Evolutionary conservation across 768 basidiomycete species (phyloP).

Genomic region (Mrakia blollopis): DNA sequence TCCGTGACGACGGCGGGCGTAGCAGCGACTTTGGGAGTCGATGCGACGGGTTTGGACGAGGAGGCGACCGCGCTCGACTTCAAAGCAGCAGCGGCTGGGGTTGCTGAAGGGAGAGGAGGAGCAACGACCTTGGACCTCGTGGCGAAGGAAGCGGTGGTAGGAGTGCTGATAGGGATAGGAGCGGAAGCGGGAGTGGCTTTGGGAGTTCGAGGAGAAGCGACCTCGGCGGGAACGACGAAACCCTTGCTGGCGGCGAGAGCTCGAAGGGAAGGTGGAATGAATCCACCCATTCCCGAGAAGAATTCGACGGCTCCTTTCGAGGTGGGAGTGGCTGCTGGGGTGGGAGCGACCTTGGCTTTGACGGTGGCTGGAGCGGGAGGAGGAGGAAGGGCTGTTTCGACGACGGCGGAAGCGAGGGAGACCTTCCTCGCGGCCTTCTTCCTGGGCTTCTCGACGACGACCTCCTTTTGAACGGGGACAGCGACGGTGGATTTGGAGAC

Average conservation of each 20-base stretch:
- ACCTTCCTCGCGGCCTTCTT: not conserved
- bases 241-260: not conserved
- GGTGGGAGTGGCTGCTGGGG: not conserved
- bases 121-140: not conserved
- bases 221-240: not conserved
- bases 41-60: not conserved
- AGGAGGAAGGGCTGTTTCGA: not conserved
- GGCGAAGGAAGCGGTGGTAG: not conserved
- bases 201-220: not conserved
- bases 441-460: not conserved
- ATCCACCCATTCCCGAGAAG: not conserved
- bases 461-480: not conserved
- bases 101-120: not conserved
- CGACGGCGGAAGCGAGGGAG: not conserved
- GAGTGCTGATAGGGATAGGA: not conserved
- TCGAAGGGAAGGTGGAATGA: conserved; percentile 5
- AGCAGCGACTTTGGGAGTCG: not conserved
- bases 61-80: not conserved
- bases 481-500: not conserved
- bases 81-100: not conserved
- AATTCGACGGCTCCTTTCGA: not conserved
- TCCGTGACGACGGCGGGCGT: not conserved
- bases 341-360: not conserved
- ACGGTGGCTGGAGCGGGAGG: not conserved
- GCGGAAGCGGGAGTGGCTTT: not conserved